Conservation (phyloP, 306 rosid genomes). For the Lagenaria siceraria region DNA sequence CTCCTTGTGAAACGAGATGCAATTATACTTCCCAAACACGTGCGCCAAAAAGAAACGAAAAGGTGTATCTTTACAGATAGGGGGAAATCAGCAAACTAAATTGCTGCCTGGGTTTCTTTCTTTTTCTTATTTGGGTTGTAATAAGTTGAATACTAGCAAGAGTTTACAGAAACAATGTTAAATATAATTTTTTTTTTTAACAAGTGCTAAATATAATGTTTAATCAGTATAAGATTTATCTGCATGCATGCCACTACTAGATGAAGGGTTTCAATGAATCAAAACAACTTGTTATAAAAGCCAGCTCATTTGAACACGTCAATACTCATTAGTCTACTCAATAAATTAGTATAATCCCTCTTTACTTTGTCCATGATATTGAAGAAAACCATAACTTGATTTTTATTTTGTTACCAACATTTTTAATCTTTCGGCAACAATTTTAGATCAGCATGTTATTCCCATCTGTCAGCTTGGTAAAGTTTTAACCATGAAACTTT, state of each 20-base stretch:
- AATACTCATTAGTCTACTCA: too few species aligned
- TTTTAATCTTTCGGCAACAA: too few species aligned
- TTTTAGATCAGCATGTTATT: background rate
- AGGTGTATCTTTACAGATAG: background rate
- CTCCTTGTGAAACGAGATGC: background rate
- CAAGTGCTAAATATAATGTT: background rate
- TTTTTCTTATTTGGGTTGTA: background rate
- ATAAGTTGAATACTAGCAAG: background rate
- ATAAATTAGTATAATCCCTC: too few species aligned
- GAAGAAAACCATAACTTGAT: too few species aligned
- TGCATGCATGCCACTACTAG: background rate
- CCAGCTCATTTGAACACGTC: background rate
- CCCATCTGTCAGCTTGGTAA: background rate
- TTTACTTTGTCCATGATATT: too few species aligned
- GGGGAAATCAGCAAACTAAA: background rate
- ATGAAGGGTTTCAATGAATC: background rate
- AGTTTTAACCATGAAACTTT: background rate
- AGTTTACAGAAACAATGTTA: background rate
- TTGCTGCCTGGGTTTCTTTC: background rate
- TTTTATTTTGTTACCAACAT: too few species aligned
- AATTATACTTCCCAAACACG: background rate
- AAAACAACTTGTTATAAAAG: background rate
- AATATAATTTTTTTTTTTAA: too few species aligned
- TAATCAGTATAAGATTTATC: background rate
- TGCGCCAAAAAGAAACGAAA: background rate